These are phyloP conservation scores for Tricholoma furcatifolium DNA, from an alignment of 768 basidiomycete genomes.

Conservation along the genomic window DNA sequence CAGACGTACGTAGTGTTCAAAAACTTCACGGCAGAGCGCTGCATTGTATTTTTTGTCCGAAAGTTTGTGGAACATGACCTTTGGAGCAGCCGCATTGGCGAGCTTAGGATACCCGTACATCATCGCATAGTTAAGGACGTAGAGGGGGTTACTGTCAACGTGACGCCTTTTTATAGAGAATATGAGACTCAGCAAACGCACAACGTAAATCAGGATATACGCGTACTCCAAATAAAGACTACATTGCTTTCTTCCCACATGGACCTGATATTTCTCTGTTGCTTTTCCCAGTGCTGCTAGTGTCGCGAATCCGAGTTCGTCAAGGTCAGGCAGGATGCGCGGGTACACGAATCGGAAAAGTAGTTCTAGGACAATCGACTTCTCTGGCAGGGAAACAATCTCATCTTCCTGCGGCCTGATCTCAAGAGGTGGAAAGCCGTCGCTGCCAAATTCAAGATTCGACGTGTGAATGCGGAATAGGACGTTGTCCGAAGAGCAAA, in stretches of 20 bases:
- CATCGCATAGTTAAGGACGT: too few relatives aligned
- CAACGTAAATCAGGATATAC: not conserved
- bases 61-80: too few relatives aligned
- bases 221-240: conserved; percentile 12
- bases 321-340: conserved; percentile 3
- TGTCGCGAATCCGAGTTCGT: too few relatives aligned
- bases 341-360: conserved; percentile 8
- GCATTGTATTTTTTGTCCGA: too few relatives aligned
- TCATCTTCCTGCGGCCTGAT: not conserved
- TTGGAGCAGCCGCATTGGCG: too few relatives aligned
- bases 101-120: too few relatives aligned
- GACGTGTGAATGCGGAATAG: conserved; percentile 13
- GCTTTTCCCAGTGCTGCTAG: conserved; percentile 9
- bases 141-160: too few relatives aligned
- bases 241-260: conserved; percentile 12
- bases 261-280: conserved; percentile 15
- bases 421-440: conserved; percentile 8
- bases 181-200: not conserved
- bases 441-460: conserved; percentile 8
- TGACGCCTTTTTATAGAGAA: not conserved
- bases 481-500: conserved; percentile 11
- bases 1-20: too few relatives aligned
- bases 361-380: not conserved
- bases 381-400: conserved; percentile 9
- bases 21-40: too few relatives aligned